phyloP scores from a whole-genome alignment of 176 grass and related monocot genomes.

The Aegilops tauschii region DNA sequence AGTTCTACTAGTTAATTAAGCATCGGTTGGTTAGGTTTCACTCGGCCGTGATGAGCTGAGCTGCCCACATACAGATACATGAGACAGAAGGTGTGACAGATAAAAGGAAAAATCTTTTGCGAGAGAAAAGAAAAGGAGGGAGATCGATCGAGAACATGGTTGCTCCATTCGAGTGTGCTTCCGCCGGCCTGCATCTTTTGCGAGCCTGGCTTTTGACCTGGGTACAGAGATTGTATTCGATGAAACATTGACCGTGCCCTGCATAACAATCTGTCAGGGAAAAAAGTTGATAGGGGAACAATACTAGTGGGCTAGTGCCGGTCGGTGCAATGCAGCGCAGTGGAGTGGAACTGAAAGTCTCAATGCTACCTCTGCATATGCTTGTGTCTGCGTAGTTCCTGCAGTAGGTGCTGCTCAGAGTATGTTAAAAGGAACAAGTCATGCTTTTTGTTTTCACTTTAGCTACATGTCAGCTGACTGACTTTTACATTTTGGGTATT shows the following conservation, averaged over 20 bases:
- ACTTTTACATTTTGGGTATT: no score
- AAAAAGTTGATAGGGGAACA: not conserved
- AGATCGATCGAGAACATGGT: not conserved
- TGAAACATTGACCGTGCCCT: not conserved
- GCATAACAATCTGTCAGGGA: not conserved
- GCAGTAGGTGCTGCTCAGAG: no score
- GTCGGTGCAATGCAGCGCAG: not conserved
- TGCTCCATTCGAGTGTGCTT: not conserved
- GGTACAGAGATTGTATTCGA: not conserved
- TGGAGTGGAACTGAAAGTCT: not conserved
- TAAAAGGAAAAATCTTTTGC: no score
- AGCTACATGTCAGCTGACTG: no score
- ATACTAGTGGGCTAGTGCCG: not conserved
- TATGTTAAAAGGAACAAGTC: no score
- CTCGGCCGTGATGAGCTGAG: not conserved
- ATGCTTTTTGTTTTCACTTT: no score
- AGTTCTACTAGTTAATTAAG: not conserved
- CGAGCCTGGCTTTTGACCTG: slow-evolving; percentile 7
- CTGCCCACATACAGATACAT: not conserved
- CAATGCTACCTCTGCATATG: not conserved
- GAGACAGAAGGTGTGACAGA: no score
- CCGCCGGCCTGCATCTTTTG: not conserved
- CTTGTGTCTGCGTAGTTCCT: not conserved
- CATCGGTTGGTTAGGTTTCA: not conserved
- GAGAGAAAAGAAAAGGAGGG: not conserved